Evolutionary conservation across 164 flowering plant species (phyloP).

Genomic region (Chloranthus sessilifolius): DNA sequence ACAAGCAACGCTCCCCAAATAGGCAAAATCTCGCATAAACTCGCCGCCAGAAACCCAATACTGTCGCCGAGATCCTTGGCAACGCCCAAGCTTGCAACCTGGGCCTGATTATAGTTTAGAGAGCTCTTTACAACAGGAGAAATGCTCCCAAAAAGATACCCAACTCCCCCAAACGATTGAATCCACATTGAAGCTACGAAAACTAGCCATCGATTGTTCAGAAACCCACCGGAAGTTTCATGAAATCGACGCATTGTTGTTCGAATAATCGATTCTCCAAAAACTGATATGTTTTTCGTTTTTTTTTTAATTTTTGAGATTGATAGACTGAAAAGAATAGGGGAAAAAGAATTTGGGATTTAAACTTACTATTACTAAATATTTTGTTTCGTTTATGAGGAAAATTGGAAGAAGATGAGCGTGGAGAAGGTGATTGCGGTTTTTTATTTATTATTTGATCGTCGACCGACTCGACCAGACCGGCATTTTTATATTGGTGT

Average conservation of each 20-base stretch:
- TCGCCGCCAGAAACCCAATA: slow-evolving; percentile 88
- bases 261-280: too few relatives aligned
- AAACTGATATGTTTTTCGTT: too few relatives aligned
- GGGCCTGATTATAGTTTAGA: slow-evolving; percentile 72
- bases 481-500: too few relatives aligned
- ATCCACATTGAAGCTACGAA: slow-evolving; percentile 98
- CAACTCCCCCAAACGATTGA: slow-evolving; percentile 82
- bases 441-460: too few relatives aligned
- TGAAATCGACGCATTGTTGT: slow-evolving; percentile 22
- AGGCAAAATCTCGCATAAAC: slow-evolving; percentile 73
- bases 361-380: too few relatives aligned
- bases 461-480: too few relatives aligned
- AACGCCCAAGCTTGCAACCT: slow-evolving; percentile 78
- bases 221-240: slow-evolving; percentile 36
- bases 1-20: slow-evolving; percentile 76
- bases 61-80: slow-evolving; percentile 98
- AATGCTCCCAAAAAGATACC: slow-evolving; percentile 90
- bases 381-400: too few relatives aligned
- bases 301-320: too few relatives aligned
- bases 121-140: slow-evolving; percentile 85
- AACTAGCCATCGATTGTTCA: slow-evolving; percentile 88
- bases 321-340: too few relatives aligned
- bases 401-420: too few relatives aligned
- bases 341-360: too few relatives aligned
- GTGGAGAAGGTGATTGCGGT: too few relatives aligned